These are phyloP conservation scores for Mycena galericulata DNA, from an alignment of 768 basidiomycete genomes.

Conservation along the genomic window DNA sequence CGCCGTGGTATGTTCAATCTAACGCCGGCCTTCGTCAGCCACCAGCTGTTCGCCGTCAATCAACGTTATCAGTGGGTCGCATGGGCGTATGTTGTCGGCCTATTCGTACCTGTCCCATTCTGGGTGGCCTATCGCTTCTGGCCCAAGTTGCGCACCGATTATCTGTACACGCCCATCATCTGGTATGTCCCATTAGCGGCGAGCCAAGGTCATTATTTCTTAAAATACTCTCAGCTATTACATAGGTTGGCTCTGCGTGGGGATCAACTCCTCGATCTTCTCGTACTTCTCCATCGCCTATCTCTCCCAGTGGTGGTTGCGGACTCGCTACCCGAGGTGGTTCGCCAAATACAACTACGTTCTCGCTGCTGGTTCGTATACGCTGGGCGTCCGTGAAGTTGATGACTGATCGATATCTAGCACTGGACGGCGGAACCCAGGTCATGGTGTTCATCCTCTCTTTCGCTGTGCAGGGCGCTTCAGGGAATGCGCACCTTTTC, in stretches of 20 bases:
- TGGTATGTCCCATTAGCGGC: constrained; percentile 41
- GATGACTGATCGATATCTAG: constrained; percentile 10
- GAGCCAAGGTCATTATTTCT: neutral
- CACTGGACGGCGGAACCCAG: constrained; percentile 54
- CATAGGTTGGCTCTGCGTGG: constrained; percentile 62
- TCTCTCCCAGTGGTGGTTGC: constrained; percentile 61
- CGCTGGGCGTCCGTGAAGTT: neutral
- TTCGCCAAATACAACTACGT: constrained; percentile 59
- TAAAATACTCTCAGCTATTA: constrained; percentile 48
- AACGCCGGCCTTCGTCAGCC: constrained; percentile 37
- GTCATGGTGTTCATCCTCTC: constrained; percentile 69
- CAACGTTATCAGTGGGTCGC: constrained; percentile 63
- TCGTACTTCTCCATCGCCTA: constrained; percentile 56
- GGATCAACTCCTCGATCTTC: constrained; percentile 60
- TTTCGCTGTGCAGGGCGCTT: constrained; percentile 64
- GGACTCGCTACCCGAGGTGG: constrained; percentile 59
- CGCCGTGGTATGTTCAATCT: constrained; percentile 27
- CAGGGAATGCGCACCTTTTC: constrained; percentile 61
- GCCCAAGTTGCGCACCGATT: constrained; percentile 59
- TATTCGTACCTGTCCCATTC: constrained; percentile 65
- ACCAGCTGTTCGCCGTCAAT: constrained; percentile 56
- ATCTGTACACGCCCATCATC: constrained; percentile 61
- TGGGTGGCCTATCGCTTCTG: constrained; percentile 59
- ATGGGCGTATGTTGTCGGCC: constrained; percentile 59
- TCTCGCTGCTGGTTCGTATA: constrained; percentile 45